phyloP scores from a whole-genome alignment of 2,329 filamentous ascomycete species.

The Cordyceps farinosa region DNA sequence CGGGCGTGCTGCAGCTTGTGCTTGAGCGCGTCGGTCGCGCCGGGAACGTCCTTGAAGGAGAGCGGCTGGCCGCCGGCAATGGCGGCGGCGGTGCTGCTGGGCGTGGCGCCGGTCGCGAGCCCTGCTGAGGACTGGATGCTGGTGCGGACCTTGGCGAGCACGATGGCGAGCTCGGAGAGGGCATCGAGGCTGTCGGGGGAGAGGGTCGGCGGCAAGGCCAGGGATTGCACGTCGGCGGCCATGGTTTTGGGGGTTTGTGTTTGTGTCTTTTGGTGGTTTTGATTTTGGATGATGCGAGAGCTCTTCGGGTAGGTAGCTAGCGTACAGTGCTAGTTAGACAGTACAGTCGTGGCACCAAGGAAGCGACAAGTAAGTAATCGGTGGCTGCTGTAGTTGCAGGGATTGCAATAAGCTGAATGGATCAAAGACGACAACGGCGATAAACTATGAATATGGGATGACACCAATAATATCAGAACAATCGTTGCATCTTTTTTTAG shows the following conservation, averaged over 20 bases:
- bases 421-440: no score
- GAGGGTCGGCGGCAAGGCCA: conserved; percentile 60
- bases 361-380: background rate
- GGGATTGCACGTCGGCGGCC: conserved; percentile 39
- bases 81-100: conserved; percentile 24
- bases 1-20: conserved; percentile 79
- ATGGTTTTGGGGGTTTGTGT: conserved; percentile 15
- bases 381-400: no score
- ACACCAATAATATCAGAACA: no score
- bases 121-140: conserved; percentile 41
- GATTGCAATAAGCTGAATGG: no score
- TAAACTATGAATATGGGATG: no score
- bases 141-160: conserved; percentile 69
- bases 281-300: background rate
- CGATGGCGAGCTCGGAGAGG: conserved; percentile 73
- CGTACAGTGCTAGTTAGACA: background rate
- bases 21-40: conserved; percentile 74
- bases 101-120: conserved; percentile 38
- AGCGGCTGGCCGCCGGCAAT: conserved; percentile 32
- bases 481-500: no score
- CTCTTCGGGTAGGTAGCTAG: background rate
- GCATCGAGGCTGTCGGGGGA: conserved; percentile 82
- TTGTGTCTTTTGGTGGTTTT: background rate
- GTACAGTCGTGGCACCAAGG: background rate
- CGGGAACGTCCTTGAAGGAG: conserved; percentile 69